A percentile compares a stretch with the other conserved stretches of the same genome.
Conservation (phyloP, 2,329 filamentous ascomycete genomes). For the Diaporthe capsici region DNA sequence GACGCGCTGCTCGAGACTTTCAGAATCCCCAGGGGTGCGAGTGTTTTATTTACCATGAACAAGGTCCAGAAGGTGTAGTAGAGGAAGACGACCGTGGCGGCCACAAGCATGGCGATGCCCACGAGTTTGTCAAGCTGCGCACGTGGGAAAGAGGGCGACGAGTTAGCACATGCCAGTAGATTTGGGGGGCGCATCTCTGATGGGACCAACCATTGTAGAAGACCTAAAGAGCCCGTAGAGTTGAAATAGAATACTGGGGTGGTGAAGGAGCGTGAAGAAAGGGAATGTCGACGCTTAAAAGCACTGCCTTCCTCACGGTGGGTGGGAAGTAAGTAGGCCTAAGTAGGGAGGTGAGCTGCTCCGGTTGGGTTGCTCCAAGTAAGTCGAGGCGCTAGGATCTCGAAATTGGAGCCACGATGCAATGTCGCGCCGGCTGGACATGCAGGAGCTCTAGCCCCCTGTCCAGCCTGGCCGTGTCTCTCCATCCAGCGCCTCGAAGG, state of each 20-base stretch:
- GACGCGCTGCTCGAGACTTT: not conserved
- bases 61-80: conserved; percentile 99
- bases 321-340: conserved; percentile 8
- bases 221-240: conserved; percentile 4
- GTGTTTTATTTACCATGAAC: conserved; percentile 80
- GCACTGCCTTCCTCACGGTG: conserved; percentile 19
- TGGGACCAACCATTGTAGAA: conserved; percentile 50
- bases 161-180: conserved; percentile 20
- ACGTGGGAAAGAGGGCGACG: not conserved
- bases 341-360: conserved; percentile 8
- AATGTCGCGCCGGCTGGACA: conserved; percentile 25
- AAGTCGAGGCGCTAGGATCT: conserved; percentile 25
- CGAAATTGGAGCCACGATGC: conserved; percentile 41
- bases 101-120: conserved; percentile 78
- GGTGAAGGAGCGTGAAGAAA: conserved; percentile 40
- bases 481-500: not conserved
- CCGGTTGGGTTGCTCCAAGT: not conserved
- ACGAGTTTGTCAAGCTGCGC: conserved; percentile 88
- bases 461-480: conserved; percentile 9
- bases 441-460: conserved; percentile 35
- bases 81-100: conserved; percentile 73
- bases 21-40: not conserved
- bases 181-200: not conserved
- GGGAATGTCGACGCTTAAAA: conserved; percentile 31
- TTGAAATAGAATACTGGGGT: conserved; percentile 17